Base-by-base conservation (phyloP, 345 rosid species). In the Citropsis articulata region DNA sequence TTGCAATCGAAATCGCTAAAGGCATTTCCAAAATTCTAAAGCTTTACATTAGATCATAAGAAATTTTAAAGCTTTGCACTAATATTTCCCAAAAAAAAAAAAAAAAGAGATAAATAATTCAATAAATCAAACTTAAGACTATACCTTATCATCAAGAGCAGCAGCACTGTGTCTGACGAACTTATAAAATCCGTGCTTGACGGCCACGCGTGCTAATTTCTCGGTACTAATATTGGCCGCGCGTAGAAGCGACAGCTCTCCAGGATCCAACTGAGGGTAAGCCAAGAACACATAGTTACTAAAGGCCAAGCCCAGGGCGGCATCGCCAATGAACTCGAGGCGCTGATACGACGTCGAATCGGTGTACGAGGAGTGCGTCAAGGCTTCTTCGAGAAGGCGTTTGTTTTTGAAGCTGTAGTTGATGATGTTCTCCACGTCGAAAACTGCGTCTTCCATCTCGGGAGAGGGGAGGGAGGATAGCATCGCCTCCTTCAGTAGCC, bases 281-380 rank as follows among this genome's bases (percentile, higher is more conserved):
- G 84, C 74, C 8, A 88, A 75, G 87, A 81, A 94, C 2, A 88
- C 21, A 78, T 90, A 67, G 55, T 84, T 89, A 0, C 84, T 78
- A n/a, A 93, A 6, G 0, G 93, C 97, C 7, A 88, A 77, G 9
- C 86, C 86, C 13, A 91, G 72, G 9, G 83, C 92, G 9, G 96
- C 86, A 74, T 94, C 98, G 4, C 98, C 98, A 25, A 94, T 31
- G 79, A 90, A 94, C 87, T 94, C 98, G 10, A 94, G 93, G 55
- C 95, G 86, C 76, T 93, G 85, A 77, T 93, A 90, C n/a, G 89
- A 82, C 3, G 81, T 59, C 16, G 86, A 75, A 18, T 79, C 88
- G 2, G 66, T 2, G 72, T 6, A 75, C 18, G 98, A 93, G 0
- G 95, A 63, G 85, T 93, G 97, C 5, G 98, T 93, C 31, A 94